phyloP scores from a whole-genome alignment of 23 red algal genomes.

The Gracilaria vermiculophylla region DNA sequence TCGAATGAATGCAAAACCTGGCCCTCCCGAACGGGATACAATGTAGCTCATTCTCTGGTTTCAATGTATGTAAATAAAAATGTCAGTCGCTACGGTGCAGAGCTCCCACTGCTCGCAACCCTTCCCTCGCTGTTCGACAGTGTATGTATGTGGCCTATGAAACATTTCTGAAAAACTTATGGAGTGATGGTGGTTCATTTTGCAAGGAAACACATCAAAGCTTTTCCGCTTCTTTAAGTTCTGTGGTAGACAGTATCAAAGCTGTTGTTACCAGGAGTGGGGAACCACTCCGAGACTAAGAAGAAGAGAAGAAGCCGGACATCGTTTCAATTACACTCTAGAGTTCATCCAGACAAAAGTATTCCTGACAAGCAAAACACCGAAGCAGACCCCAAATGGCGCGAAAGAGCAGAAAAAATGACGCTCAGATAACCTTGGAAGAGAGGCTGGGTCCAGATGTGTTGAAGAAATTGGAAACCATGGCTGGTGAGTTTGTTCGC shows the following conservation, averaged over 20 bases:
- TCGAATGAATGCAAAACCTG: constrained; percentile 8
- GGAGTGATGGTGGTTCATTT: not conserved
- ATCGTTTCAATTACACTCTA: too few relatives aligned
- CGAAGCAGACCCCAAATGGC: constrained; percentile 1
- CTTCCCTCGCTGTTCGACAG: not conserved
- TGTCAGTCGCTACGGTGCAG: not conserved
- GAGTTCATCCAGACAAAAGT: too few relatives aligned
- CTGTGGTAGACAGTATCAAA: too few relatives aligned
- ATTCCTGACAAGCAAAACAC: not conserved
- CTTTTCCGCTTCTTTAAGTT: too few relatives aligned
- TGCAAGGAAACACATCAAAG: too few relatives aligned
- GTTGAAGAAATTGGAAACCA: constrained; percentile 82
- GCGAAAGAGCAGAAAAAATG: constrained; percentile 36
- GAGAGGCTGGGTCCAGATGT: constrained; percentile 86
- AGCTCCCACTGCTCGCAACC: not conserved
- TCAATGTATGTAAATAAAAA: not conserved
- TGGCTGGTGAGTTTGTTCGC: constrained; percentile 92
- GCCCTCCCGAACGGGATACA: not conserved
- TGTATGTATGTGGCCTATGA: not conserved
- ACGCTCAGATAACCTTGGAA: constrained; percentile 71
- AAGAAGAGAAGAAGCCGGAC: too few relatives aligned
- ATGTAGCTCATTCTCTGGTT: not conserved
- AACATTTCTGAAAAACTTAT: not conserved
- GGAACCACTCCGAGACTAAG: too few relatives aligned
- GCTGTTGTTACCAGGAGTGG: too few relatives aligned